Percentiles rank a stretch among this genome's conserved stretches.
Conservation (phyloP, 2,329 filamentous ascomycete species). For the Claviceps spartinae region DNA sequence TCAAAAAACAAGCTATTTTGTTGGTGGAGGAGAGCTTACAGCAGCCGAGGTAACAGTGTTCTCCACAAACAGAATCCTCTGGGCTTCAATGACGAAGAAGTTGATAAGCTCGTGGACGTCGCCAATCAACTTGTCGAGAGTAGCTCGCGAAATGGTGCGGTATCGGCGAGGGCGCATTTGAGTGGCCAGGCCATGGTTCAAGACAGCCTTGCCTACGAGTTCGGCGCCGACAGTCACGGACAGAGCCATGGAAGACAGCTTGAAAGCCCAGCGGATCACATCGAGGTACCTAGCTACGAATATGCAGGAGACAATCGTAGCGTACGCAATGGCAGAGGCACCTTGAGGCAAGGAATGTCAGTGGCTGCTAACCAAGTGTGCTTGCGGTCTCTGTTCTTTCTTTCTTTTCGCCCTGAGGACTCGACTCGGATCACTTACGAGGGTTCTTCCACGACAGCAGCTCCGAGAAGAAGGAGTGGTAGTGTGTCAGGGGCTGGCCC, state of each 20-base stretch:
- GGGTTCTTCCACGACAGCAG: constrained; percentile 57
- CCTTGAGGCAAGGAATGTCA: constrained; percentile 24
- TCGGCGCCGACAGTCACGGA: constrained; percentile 48
- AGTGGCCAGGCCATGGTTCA: constrained; percentile 48
- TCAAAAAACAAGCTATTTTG: constrained; percentile 5
- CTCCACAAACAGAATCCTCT: constrained; percentile 56
- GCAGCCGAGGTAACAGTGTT: constrained; percentile 46
- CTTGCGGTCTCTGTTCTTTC: not conserved
- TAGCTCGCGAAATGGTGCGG: constrained; percentile 51
- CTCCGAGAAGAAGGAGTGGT: constrained; percentile 58
- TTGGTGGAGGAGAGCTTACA: constrained; percentile 30
- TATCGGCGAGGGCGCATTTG: constrained; percentile 55
- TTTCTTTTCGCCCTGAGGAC: not conserved
- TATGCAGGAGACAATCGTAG: constrained; percentile 42
- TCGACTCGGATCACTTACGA: constrained; percentile 28
- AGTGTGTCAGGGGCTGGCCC: constrained; percentile 52
- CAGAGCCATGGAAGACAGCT: constrained; percentile 50
- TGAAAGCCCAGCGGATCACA: constrained; percentile 50
- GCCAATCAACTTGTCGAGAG: constrained; percentile 45
- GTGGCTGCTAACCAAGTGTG: constrained; percentile 2
- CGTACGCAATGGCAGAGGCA: constrained; percentile 52
- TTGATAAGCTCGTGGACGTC: constrained; percentile 57
- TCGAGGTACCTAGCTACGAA: constrained; percentile 53
- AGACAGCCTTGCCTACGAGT: constrained; percentile 43
- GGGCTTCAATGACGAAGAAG: constrained; percentile 58